These are phyloP conservation scores for Fraxinus pennsylvanica DNA, from an alignment of 257 asterid species.

Conservation along the genomic window DNA sequence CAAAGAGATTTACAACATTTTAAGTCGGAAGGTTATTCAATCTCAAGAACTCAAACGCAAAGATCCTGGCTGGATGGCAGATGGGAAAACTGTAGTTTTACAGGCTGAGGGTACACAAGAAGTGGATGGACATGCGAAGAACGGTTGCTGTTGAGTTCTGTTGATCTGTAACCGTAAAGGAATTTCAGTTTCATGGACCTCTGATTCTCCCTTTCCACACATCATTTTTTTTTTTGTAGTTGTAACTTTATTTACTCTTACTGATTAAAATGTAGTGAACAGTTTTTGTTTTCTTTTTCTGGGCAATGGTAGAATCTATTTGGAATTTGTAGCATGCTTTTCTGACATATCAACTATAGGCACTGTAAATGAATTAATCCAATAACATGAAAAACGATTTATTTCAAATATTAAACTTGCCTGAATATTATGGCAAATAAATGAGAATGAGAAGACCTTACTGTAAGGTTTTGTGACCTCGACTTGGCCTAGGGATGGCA, in stretches of 20 bases:
- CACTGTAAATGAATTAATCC: no score
- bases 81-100: constrained; percentile 29
- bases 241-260: not conserved
- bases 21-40: constrained; percentile 33
- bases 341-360: no score
- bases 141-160: constrained; percentile 23
- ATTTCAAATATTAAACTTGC: no score
- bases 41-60: constrained; percentile 31
- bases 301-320: not conserved
- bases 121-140: constrained; percentile 18
- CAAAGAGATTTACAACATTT: constrained; percentile 27
- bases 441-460: no score
- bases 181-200: no score
- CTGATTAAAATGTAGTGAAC: not conserved
- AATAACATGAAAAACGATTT: no score
- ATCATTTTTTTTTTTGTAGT: no score
- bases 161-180: not conserved
- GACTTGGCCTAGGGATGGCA: no score
- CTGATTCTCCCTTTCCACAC: not conserved
- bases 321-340: no score
- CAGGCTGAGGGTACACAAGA: constrained; percentile 23
- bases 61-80: constrained; percentile 20
- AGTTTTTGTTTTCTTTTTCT: no score
- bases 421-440: no score
- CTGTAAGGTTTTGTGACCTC: no score